Base-by-base conservation (phyloP, 345 rosid species). In the Hibiscus mutabilis region DNA sequence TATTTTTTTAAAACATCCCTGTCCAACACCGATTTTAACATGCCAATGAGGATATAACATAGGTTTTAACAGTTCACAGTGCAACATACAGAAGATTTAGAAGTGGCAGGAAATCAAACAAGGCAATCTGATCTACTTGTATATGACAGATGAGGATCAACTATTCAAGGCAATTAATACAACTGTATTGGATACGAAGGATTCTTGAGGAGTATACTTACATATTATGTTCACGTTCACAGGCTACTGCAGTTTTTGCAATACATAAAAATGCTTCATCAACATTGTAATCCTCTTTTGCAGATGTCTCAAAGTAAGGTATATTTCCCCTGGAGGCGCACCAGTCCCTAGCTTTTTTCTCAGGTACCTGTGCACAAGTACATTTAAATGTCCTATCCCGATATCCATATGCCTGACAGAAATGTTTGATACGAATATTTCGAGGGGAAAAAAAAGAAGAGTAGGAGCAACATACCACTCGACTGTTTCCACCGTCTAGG, bases 241-340 rank as follows among this genome's bases (percentile, higher is more conserved):
- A 82, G 22, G 83, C 74, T 1, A 91, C 78, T 14, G 91, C 90
- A 62, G 80, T 73, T 57, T 84, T 81, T 4, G 94, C 98, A 19
- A 84, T 85, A 3, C 83, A 76, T 12, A 88, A 68, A 74, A 91
- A 93, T 7, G 98, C 97, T 75, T 88, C 91, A 67, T 89, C 91
- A 6, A 93, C 84, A 60, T 87, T 87, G 76, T 81, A 81, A 79
- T 83, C 77, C 73, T 87, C 91, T 75, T 89, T 91, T 1, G 98
- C 96, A 5, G 98, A 93, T 33, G 97, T 91, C 84, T 91, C 97
- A 62, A 84, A 81, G 77, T 87, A 89, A 1, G 94, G 88, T 59
- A 89, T 81, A 69, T 82, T 85, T 46, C 93, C 88, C 72, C 60
- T 86, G 5, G 86, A 82, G 19, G 68, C 84, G 77, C 97, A 93